Percentiles rank a stretch among this genome's conserved stretches.
These are phyloP conservation scores for Microstegium vimineum DNA, from an alignment of 176 grass and related monocot genomes.

Conservation along the genomic window DNA sequence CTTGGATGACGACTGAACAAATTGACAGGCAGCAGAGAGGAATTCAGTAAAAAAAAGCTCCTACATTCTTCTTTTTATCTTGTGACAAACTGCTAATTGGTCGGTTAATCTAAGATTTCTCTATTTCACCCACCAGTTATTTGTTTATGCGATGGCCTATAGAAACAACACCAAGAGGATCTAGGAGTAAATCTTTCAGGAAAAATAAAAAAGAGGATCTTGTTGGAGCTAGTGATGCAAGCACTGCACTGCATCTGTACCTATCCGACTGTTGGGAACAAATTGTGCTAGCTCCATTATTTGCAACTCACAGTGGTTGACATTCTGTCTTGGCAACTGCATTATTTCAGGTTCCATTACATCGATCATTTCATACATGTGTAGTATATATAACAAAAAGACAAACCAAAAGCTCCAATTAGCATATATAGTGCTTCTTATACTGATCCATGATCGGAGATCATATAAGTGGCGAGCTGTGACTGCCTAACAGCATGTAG, in stretches of 20 bases:
- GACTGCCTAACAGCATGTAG: neutral
- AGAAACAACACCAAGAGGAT: neutral
- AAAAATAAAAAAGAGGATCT: neutral
- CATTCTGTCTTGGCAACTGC: neutral
- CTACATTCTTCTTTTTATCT: neutral
- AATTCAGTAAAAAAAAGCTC: neutral
- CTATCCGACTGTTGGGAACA: neutral
- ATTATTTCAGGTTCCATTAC: neutral
- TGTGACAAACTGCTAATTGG: neutral
- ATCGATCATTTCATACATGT: neutral
- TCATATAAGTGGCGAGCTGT: neutral
- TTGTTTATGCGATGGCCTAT: neutral
- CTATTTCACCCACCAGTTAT: neutral
- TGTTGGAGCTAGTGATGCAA: neutral
- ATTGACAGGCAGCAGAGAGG: neutral
- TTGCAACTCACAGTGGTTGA: neutral
- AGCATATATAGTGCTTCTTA: neutral
- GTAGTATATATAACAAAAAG: neutral
- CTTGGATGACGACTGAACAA: neutral
- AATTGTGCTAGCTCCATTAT: neutral
- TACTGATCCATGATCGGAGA: neutral
- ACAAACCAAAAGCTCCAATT: neutral
- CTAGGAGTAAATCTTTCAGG: neutral
- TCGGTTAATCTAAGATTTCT: neutral
- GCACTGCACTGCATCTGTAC: neutral